Evolutionary conservation across 306 rosid species (phyloP).

Genomic region (Dryas alaskensis): DNA sequence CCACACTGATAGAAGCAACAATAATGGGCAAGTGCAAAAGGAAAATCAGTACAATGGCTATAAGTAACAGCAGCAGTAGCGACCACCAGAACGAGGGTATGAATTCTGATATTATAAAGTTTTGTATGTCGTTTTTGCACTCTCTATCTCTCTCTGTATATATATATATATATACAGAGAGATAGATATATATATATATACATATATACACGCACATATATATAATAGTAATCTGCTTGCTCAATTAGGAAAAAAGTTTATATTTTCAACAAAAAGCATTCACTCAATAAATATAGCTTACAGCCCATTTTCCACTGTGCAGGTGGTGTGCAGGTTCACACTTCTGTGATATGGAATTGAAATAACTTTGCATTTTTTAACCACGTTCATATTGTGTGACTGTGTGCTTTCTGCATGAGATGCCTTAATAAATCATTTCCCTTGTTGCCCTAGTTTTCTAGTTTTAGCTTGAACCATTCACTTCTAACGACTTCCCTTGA

Average conservation of each 20-base stretch:
- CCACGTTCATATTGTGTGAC: slow-evolving; percentile 22
- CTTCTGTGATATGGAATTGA: slow-evolving; percentile 60
- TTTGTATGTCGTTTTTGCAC: slow-evolving; percentile 44
- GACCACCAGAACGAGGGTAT: slow-evolving; percentile 23
- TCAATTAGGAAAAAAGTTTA: slow-evolving; percentile 20
- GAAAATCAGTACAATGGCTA: slow-evolving; percentile 32
- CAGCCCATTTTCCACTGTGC: slow-evolving; percentile 83
- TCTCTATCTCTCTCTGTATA: neutral
- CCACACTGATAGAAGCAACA: slow-evolving; percentile 22
- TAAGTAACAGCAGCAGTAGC: slow-evolving; percentile 36
- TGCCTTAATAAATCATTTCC: neutral
- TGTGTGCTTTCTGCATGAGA: slow-evolving; percentile 17
- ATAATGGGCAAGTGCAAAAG: slow-evolving; percentile 23
- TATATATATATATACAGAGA: no score
- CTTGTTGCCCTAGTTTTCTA: neutral
- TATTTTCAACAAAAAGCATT: slow-evolving; percentile 20
- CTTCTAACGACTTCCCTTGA: neutral
- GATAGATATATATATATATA: no score
- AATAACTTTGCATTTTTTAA: slow-evolving; percentile 5
- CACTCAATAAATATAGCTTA: slow-evolving; percentile 51
- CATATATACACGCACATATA: neutral
- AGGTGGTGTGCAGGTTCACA: slow-evolving; percentile 90
- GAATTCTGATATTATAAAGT: slow-evolving; percentile 34
- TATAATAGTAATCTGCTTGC: slow-evolving; percentile 4
- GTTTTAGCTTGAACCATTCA: neutral